Evolutionary conservation across 805 yeast genomes (phyloP), one percentile per base, ranked within the genome.

Genomic region (Saturnispora halmiae): DNA sequence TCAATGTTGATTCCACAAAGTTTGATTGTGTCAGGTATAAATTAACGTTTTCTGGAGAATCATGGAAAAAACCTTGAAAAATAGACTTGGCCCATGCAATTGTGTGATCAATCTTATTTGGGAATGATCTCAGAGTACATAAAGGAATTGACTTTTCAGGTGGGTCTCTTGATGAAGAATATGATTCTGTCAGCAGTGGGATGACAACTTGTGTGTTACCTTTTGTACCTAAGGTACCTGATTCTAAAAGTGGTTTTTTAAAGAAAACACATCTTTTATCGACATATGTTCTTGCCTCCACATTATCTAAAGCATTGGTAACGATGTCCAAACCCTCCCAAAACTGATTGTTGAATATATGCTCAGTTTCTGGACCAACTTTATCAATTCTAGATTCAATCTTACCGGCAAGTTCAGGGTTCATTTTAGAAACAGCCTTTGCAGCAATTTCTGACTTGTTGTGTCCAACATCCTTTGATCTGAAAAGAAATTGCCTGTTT

Each of bases 81-180:
- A 86, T 70, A 15, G 87, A 79, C 66, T 94, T 94, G 13, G 97
- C 95, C 99, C 99, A 92, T 5, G 98, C 97, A 65, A 92, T 92
- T 1, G 99, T 92, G 59, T 92, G 99, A 60, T 92, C 99, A 54
- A 92, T 92, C 65, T 90, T 90, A 64, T 87, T 84, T 43, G 99
- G 99, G 80, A 92, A 92, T 3, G 95, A 84, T 65, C 97, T 79
- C 58, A 92, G 72, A 2, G 99, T 92, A 73, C 99, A 92, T 55
- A 92, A 72, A 25, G 99, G 99, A 56, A 92, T 88, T 3, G 95
- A 79, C 64, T 87, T 87, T 68, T 92, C 99, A 29, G 99, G 99
- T 33, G 99, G 98, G 64, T 92, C 99, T 60, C 86, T 94, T 10
- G 95, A 84, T 2, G 96, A 83, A 3, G 96, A 84, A 64, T 92